Percentiles rank a stretch among this genome's conserved stretches.
Conservation (phyloP, 2,329 filamentous ascomycete species). For the Fusarium sp. region DNA sequence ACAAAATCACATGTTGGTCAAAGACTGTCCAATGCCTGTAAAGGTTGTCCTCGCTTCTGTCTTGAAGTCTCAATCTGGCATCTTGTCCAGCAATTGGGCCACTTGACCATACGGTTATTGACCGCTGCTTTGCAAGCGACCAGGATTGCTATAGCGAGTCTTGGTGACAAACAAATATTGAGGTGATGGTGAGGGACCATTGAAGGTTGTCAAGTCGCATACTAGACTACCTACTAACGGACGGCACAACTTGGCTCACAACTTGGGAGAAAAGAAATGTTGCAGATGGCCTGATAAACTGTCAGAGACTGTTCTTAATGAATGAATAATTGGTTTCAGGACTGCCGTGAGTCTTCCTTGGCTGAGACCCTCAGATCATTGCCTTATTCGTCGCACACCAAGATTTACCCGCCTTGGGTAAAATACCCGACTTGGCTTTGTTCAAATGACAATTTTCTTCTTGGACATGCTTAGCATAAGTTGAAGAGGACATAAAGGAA, state of each 20-base stretch:
- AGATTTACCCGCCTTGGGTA: neutral
- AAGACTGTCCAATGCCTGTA: no score
- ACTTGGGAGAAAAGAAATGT: no score
- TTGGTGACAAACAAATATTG: no score
- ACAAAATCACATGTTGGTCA: no score
- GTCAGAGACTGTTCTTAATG: neutral
- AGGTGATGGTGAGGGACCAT: no score
- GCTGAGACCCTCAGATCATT: slow-evolving; percentile 10
- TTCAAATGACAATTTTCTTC: neutral
- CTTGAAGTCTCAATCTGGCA: no score
- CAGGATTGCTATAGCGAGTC: no score
- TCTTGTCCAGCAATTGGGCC: no score
- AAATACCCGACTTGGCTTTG: slow-evolving; percentile 15
- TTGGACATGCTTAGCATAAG: neutral
- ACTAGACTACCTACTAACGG: neutral
- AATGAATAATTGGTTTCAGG: neutral
- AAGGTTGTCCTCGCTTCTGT: no score
- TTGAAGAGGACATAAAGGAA: neutral
- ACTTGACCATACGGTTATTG: no score
- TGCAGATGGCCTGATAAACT: no score
- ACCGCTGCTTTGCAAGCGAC: no score
- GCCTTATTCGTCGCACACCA: slow-evolving; percentile 2
- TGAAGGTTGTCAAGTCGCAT: neutral
- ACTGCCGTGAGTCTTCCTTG: neutral
- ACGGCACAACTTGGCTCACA: neutral